Base-by-base conservation (phyloP, 208 protist species). In the Leishmania guyanensis region DNA sequence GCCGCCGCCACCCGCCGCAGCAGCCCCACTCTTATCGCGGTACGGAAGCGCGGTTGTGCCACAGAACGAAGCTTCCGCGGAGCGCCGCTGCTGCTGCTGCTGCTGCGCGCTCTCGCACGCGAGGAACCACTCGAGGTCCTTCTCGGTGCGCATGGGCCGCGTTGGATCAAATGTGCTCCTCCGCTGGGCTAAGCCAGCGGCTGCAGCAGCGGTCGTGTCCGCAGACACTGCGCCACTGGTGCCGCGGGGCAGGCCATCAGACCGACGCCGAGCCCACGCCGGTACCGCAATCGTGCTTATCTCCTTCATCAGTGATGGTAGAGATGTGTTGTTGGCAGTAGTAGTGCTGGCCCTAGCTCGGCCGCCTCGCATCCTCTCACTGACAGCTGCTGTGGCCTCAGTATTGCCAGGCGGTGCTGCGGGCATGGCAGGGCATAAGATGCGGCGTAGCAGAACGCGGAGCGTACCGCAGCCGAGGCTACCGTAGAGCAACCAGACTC, bases 51-150 rank as follows among this genome's bases (percentile, higher is more conserved):
- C 17, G 58, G 65, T 64, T 48, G 53, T 22, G 10, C 74, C 75
- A n/a, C 53, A 73, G 43, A 73, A 46, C 22, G 68, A 6, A 73
- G 46, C 22, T 33, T 73, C 74, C 20, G 64, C 33, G 0, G 46
- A 51, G 56, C 56, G 60, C 77, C 65, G 54, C 36, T 73, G 69
- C 51, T 83, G 81, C 54, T 78, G 78, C 60, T 78, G 79, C 39
- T 56, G 75, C 60, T 79, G 78, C 17, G 71, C 69, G 3, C 73
- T 80, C 60, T 82, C 79, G 39, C 66, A 75, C 51, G 82, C 78
- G 29, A 93, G 84, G 58, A 92, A 92, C n/a, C 71, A 51, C 33
- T 89, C 74, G 0, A 94, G 72, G 43, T 92, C 89, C 14, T 68
- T 81, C 51, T 82, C 54, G 0, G 84, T 81, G 48, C 91, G 85